Evolutionary conservation across 2,329 filamentous ascomycete species (phyloP), one percentile per base, ranked within the genome.

Genomic region (Lachnellula suecica): DNA sequence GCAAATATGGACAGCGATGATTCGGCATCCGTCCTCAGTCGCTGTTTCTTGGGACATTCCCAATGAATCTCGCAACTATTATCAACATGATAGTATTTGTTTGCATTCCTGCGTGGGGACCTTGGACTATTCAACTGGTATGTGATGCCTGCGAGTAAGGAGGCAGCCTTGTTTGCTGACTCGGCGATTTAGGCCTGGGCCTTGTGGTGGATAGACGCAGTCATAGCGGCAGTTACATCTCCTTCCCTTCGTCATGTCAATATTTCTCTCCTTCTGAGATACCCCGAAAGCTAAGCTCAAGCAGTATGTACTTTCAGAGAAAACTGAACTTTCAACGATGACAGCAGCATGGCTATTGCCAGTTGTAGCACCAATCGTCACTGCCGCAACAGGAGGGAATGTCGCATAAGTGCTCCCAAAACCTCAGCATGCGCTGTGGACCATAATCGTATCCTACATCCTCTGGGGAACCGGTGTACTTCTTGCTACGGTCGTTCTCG

Each of bases 1-100:
- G 0, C 75, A 79, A 52, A 83, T 88, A 25, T 89, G 84, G 78
- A 63, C 53, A 0, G 80, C 78, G 15, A 87, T 90, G 85, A 77
- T 89, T 31, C 70, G 73, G 2, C 83, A 90, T 63, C 84, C 83
- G 0, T 78, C 77, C 1, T n/a, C 83, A 90, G 62, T 84, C 81
- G 1, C 73, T 90, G 48, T 90, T 89, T 59, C 70, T 90, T 3
- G 86, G 81, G 0, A 85, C 83, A 0, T 78, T 87, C 27, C 85
- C 85, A 0, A 88, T 89, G 82, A 84, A 78, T 0, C 78, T 89
- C 52, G 81, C 83, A 0, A 88, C 85, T 2, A 81, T 89, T 40
- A 79, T 88, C 54, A 83, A 84, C 56, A 83, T 85, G 77, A 79
- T 83, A 65, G 74, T 83, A 11, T 74, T 82, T 27, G 73, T 82